Percentiles rank a stretch among this genome's conserved stretches.
These are phyloP conservation scores for Ustilago hordei DNA, from an alignment of 1,284 basidiomycete genomes.

Conservation along the genomic window DNA sequence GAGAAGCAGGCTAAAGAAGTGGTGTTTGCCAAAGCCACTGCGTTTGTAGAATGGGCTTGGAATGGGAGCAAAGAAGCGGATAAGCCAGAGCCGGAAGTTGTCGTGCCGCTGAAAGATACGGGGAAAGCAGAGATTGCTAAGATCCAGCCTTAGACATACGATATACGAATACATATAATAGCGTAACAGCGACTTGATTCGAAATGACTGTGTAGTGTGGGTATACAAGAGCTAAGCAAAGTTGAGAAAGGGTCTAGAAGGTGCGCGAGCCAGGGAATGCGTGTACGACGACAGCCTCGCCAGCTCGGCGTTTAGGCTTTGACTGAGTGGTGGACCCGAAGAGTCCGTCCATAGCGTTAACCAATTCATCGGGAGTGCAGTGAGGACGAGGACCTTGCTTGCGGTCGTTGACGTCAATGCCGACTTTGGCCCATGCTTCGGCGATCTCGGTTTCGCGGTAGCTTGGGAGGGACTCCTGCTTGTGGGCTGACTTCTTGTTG, in stretches of 20 bases:
- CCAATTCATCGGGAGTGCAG: constrained; percentile 44
- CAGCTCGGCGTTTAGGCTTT: not conserved
- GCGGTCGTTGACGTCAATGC: constrained; percentile 46
- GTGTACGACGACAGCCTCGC: constrained; percentile 1
- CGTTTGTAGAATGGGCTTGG: constrained; percentile 50
- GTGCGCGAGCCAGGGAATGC: not conserved
- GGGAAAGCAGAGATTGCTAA: constrained; percentile 17
- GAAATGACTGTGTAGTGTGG: constrained; percentile 1
- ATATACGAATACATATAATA: not conserved
- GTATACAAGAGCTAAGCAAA: constrained; percentile 9
- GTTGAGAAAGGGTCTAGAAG: not conserved
- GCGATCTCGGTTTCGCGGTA: constrained; percentile 44
- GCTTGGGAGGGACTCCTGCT: constrained; percentile 18
- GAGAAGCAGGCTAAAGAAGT: constrained; percentile 38
- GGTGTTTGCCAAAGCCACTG: constrained; percentile 34
- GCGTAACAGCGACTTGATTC: not conserved
- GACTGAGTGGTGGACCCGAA: constrained; percentile 24
- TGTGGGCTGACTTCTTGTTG: constrained; percentile 4
- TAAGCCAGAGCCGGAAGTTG: constrained; percentile 34
- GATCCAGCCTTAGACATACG: not conserved
- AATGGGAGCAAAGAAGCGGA: constrained; percentile 5
- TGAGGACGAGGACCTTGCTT: constrained; percentile 39
- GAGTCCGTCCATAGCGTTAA: constrained; percentile 32
- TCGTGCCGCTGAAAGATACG: constrained; percentile 25
- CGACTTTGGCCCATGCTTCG: constrained; percentile 39